phyloP scores from a whole-genome alignment of 805 yeast species.

The Saccharomycodes ludwigii region DNA sequence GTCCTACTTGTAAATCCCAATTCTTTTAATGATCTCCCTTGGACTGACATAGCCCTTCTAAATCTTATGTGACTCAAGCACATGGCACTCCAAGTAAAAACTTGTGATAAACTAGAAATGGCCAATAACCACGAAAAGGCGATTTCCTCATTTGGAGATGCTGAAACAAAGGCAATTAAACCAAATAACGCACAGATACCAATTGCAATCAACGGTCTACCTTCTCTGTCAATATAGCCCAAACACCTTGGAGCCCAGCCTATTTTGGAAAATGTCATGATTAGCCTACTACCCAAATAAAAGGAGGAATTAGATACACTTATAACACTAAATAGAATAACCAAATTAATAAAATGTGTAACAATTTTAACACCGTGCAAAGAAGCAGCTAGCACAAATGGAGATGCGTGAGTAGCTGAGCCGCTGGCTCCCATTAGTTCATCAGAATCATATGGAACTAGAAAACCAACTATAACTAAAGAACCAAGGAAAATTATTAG shows the following conservation, averaged over 20 bases:
- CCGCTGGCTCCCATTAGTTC: conserved; percentile 28
- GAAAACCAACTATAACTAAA: conserved; percentile 42
- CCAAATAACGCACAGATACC: conserved; percentile 40
- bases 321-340: conserved; percentile 55
- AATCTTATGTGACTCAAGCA: conserved; percentile 46
- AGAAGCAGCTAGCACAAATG: conserved; percentile 33
- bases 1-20: conserved; percentile 40
- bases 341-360: conserved; percentile 64
- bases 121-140: conserved; percentile 57
- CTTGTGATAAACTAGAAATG: conserved; percentile 47
- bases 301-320: conserved; percentile 72
- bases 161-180: conserved; percentile 54
- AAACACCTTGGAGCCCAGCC: conserved; percentile 50
- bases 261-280: conserved; percentile 58
- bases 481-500: conserved; percentile 39
- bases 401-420: conserved; percentile 32
- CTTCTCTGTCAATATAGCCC: conserved; percentile 43
- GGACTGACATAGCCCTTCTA: conserved; percentile 43
- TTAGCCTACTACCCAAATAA: conserved; percentile 59
- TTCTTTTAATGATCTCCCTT: conserved; percentile 38
- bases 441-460: conserved; percentile 39
- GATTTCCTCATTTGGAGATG: conserved; percentile 42
- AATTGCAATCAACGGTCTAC: conserved; percentile 52
- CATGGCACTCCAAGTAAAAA: conserved; percentile 52
- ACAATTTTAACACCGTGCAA: conserved; percentile 51